Evolutionary conservation across 176 grass and related monocot species (phyloP), one percentile per base, ranked within the genome.

Genomic region (Cenchrus americanus): DNA sequence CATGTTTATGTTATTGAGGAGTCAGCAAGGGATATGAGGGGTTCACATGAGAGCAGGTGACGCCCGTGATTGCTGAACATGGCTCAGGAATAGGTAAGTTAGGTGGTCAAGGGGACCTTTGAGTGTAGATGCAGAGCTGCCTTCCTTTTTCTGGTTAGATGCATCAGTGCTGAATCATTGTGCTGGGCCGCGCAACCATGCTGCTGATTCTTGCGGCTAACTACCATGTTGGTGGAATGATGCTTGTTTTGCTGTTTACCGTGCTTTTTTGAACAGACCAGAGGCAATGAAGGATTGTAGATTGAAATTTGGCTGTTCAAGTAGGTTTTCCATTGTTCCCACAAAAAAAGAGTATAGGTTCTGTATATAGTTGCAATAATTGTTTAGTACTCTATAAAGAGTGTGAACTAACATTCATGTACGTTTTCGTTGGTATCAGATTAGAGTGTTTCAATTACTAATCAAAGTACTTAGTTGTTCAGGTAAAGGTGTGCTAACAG

Each of bases 101-200:
- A 26, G 87, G 71, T 85, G 63, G 7, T 44, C 53, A 76, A 48
- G 66, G 1, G 68, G 67, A 53, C 84, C 84, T 90, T 83, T 82
- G 84, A 86, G 79, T 86, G 74, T 54, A 21, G 68, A 12, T 83
- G 79, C 88, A 86, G 84, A 52, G 53, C 73, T 42, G 37, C 65
- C 6, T 59, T 66, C 22, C 41, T 62, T 58, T 82, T 70, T 48
- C 6, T 77, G 32, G 47, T 8, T 73, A 66, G 9, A 83, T 69
- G 46, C 51, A 62, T 50, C 30, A 14, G 41, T 40, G 60, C 2
- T 68, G 73, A 83, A 83, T 90, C 74, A 83, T 86, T 82, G 37
- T 72, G 79, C 57, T 86, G 65, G 14, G 22, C 83, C 66, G 78
- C 78, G 63, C 78, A 73, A n/a, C 50, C 73, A 53, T 73, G 26